These are phyloP conservation scores for Hypoxylon sp. DNA, from an alignment of 2,329 filamentous ascomycete species.

Conservation along the genomic window DNA sequence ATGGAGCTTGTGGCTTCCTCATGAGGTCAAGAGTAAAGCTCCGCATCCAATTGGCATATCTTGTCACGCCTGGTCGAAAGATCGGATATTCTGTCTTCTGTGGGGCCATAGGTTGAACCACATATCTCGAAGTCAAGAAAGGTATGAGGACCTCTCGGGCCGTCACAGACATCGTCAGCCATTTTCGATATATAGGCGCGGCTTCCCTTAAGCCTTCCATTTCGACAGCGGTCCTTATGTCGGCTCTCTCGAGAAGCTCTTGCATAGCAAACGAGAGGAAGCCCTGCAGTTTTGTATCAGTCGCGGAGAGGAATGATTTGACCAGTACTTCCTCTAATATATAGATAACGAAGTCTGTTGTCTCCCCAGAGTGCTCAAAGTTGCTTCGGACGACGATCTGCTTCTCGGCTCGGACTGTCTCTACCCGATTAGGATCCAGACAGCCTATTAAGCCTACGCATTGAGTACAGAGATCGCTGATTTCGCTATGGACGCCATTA, in stretches of 20 bases:
- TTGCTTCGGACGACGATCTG: conserved; percentile 92
- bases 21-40: conserved; percentile 86
- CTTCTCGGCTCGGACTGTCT: conserved; percentile 81
- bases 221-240: conserved; percentile 73
- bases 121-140: conserved; percentile 88
- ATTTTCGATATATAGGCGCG: conserved; percentile 78
- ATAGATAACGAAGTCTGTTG: conserved; percentile 87
- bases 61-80: conserved; percentile 74
- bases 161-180: conserved; percentile 82
- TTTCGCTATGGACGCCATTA: conserved; percentile 75
- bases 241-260: conserved; percentile 83
- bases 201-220: conserved; percentile 63
- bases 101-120: conserved; percentile 74
- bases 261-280: conserved; percentile 97
- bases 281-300: conserved; percentile 88
- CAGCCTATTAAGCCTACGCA: conserved; percentile 92
- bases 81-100: conserved; percentile 80
- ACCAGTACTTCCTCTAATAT: conserved; percentile 90
- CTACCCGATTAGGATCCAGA: conserved; percentile 90
- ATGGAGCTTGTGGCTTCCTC: conserved; percentile 80
- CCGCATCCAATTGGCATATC: conserved; percentile 85
- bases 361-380: conserved; percentile 83
- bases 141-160: conserved; percentile 88
- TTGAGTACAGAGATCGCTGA: conserved; percentile 81
- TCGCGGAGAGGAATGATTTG: conserved; percentile 90